Conservation (phyloP, 352 stramenopile genomes). For the Phytophthora hybrid region DNA sequence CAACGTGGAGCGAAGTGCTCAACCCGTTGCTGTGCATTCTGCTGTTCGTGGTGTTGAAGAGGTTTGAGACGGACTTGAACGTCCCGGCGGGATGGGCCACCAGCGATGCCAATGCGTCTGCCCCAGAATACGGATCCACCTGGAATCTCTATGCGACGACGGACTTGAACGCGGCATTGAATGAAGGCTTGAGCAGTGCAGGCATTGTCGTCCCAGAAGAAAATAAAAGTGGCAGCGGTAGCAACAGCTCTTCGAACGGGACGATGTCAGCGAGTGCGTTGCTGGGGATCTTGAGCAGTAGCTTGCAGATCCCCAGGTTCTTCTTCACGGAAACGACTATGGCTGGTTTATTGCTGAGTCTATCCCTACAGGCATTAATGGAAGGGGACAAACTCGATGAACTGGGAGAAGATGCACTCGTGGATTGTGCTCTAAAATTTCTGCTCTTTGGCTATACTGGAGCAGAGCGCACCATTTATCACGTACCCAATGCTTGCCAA, state of each 20-base stretch:
- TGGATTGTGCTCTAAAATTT: slow-evolving; percentile 60
- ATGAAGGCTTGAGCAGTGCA: slow-evolving; percentile 32
- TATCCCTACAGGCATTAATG: slow-evolving; percentile 55
- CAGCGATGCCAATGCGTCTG: slow-evolving; percentile 43
- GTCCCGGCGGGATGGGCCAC: slow-evolving; percentile 63
- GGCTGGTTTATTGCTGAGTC: slow-evolving; percentile 60
- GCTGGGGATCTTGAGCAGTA: slow-evolving; percentile 32
- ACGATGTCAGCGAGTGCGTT: slow-evolving; percentile 21
- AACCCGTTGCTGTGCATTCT: slow-evolving; percentile 79
- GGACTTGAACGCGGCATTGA: slow-evolving; percentile 20
- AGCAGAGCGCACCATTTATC: slow-evolving; percentile 40
- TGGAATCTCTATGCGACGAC: slow-evolving; percentile 57
- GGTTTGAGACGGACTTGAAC: slow-evolving; percentile 53
- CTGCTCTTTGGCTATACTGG: slow-evolving; percentile 63
- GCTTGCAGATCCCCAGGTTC: slow-evolving; percentile 56
- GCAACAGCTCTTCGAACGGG: slow-evolving; percentile 11
- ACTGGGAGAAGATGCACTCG: slow-evolving; percentile 45
- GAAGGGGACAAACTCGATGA: slow-evolving; percentile 59
- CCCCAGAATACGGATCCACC: slow-evolving; percentile 36
- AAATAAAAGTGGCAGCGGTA: slow-evolving; percentile 7
- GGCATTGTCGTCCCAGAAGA: slow-evolving; percentile 26
- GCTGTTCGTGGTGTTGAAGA: slow-evolving; percentile 76
- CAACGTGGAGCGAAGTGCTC: slow-evolving; percentile 69
- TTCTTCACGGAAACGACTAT: slow-evolving; percentile 79
- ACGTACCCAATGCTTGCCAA: slow-evolving; percentile 54